These are phyloP conservation scores for Rhizophlyctis rosea DNA, from an alignment of 192 early-diverging fungal genomes.

Conservation along the genomic window DNA sequence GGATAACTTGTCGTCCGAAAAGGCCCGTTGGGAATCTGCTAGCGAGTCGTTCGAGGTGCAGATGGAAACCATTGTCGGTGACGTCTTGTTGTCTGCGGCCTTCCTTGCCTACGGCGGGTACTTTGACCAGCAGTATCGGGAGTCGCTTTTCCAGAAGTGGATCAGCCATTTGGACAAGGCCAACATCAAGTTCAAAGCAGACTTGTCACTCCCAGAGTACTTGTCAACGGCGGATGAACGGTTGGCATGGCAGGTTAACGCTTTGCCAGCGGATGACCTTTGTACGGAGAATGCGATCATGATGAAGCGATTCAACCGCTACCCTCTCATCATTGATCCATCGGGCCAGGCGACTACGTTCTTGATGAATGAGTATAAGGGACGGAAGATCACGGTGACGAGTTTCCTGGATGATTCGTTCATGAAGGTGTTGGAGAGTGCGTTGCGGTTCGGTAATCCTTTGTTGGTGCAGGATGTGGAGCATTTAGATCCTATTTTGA, in stretches of 20 bases:
- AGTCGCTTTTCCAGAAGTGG: conserved; percentile 78
- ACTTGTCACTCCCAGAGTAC: conserved; percentile 85
- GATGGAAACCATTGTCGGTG: conserved; percentile 98
- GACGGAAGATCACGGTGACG: conserved; percentile 86
- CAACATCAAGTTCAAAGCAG: conserved; percentile 68
- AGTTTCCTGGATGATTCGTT: conserved; percentile 98
- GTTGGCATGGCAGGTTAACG: conserved; percentile 80
- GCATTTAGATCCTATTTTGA: conserved; percentile 94
- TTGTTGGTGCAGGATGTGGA: conserved; percentile 97
- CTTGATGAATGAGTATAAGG: conserved; percentile 80
- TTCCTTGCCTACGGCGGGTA: conserved; percentile 95
- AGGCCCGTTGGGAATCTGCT: conserved; percentile 84
- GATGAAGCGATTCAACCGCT: conserved; percentile 90
- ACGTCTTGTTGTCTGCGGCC: conserved; percentile 88
- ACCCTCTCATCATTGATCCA: conserved; percentile 97
- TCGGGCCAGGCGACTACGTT: conserved; percentile 89
- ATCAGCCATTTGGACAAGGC: conserved; percentile 63
- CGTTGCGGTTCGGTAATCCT: conserved; percentile 97
- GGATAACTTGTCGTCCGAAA: conserved; percentile 86
- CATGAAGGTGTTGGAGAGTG: conserved; percentile 95
- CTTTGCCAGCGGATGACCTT: conserved; percentile 84
- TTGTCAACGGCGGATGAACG: conserved; percentile 90
- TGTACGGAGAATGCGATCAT: conserved; percentile 99
- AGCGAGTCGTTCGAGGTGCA: conserved; percentile 89
- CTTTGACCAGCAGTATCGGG: conserved; percentile 96